Evolutionary conservation across 441 rosid genomes (phyloP).

Genomic region (Erysimum cheiri): DNA sequence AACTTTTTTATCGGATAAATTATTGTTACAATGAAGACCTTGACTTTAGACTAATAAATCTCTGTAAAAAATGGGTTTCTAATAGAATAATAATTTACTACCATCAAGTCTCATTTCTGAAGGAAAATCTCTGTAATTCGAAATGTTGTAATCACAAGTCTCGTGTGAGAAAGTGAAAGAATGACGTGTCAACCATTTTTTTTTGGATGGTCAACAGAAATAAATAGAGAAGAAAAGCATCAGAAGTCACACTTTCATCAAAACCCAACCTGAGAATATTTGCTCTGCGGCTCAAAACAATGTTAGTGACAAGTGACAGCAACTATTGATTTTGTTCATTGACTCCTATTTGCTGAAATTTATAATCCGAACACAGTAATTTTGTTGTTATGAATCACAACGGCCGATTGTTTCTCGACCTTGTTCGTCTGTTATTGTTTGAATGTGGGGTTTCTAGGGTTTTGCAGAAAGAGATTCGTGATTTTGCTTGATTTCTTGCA

Average conservation of each 20-base stretch:
- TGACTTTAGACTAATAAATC: neutral
- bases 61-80: too few relatives aligned
- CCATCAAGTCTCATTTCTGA: neutral
- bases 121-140: neutral
- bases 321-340: neutral
- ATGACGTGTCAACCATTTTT: slow-evolving; percentile 10
- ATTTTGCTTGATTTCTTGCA: neutral
- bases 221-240: neutral
- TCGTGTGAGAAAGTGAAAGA: neutral
- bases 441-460: neutral
- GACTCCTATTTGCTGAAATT: neutral
- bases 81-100: too few relatives aligned
- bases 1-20: too few relatives aligned
- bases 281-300: slow-evolving; percentile 2
- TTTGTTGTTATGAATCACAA: neutral
- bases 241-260: neutral
- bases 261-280: slow-evolving; percentile 1
- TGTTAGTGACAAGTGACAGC: slow-evolving; percentile 21
- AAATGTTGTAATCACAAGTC: too few relatives aligned
- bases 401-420: neutral
- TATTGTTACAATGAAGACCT: neutral
- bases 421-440: neutral
- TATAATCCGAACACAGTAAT: neutral
- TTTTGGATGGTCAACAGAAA: neutral
- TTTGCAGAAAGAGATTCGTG: neutral